A percentile compares a stretch with the other conserved stretches of the same genome.
Conservation (phyloP, 257 asterid genomes). For the Salvia rosmarinus region DNA sequence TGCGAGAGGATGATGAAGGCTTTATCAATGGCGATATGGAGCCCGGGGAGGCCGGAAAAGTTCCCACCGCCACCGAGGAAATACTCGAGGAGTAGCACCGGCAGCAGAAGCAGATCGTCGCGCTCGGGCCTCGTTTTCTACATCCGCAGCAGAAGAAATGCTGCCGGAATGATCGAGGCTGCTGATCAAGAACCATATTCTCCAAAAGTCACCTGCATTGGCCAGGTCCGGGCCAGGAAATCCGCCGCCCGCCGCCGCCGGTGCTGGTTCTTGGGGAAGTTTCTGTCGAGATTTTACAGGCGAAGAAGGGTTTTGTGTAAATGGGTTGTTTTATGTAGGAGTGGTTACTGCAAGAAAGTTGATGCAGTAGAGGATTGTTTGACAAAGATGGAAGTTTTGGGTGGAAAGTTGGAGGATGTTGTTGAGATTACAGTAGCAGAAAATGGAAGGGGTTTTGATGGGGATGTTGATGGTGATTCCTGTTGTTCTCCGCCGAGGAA, state of each 20-base stretch:
- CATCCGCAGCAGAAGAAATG: conserved; percentile 36
- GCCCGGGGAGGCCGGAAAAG: conserved; percentile 64
- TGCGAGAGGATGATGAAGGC: conserved; percentile 40
- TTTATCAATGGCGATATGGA: conserved; percentile 57
- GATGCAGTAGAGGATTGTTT: conserved; percentile 44
- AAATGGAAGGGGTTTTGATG: conserved; percentile 21
- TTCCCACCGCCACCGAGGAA: conserved; percentile 67
- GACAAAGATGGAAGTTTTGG: too few species aligned
- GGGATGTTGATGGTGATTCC: too few species aligned
- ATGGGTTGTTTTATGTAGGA: conserved; percentile 44
- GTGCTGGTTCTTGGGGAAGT: conserved; percentile 34
- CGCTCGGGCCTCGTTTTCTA: conserved; percentile 63
- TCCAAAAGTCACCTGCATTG: conserved; percentile 81
- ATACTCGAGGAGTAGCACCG: conserved; percentile 48
- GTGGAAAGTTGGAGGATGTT: neutral
- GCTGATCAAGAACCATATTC: conserved; percentile 66
- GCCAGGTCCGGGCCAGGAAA: conserved; percentile 57
- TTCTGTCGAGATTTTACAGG: neutral
- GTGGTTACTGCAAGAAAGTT: conserved; percentile 50
- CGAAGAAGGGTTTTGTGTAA: conserved; percentile 34
- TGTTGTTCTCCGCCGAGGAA: conserved; percentile 57
- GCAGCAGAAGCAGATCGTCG: conserved; percentile 62
- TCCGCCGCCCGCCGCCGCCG: conserved; percentile 9
- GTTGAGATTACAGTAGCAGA: neutral
- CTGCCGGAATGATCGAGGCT: conserved; percentile 26